Evolutionary conservation across 768 basidiomycete genomes (phyloP).

Genomic region (Pholiota conissans): DNA sequence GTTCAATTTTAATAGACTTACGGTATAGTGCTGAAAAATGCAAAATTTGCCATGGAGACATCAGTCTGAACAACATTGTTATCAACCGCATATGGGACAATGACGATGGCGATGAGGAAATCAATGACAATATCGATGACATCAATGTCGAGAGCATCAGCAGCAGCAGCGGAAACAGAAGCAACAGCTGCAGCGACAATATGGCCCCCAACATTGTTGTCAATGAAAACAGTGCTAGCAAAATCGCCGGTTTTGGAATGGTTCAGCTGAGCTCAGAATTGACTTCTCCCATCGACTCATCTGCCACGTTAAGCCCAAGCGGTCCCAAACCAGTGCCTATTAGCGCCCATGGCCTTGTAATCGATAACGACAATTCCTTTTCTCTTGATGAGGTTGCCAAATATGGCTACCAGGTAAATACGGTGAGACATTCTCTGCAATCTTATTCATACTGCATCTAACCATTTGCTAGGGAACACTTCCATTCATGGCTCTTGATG

Average conservation of each 20-base stretch:
- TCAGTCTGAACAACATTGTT: background rate
- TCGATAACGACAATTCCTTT: constrained; percentile 1
- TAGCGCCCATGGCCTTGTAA: background rate
- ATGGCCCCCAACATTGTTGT: background rate
- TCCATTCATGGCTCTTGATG: background rate
- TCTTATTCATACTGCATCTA: background rate
- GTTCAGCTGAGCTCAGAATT: background rate
- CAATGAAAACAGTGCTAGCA: background rate
- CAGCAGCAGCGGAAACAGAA: no score
- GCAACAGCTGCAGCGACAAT: no score
- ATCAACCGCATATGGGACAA: background rate
- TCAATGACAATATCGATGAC: background rate
- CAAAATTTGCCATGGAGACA: constrained; percentile 1
- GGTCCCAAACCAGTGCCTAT: background rate
- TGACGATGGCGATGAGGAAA: background rate
- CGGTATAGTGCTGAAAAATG: constrained; percentile 4
- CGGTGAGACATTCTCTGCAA: background rate
- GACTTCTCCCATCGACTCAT: background rate
- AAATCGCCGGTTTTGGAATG: background rate
- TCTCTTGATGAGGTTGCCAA: background rate
- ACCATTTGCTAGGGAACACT: background rate
- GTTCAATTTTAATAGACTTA: background rate
- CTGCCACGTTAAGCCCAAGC: background rate
- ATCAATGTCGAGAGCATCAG: background rate
- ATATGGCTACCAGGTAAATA: background rate